Base-by-base conservation (phyloP, 345 rosid genomes). In the Rhodomyrtus tomentosa region DNA sequence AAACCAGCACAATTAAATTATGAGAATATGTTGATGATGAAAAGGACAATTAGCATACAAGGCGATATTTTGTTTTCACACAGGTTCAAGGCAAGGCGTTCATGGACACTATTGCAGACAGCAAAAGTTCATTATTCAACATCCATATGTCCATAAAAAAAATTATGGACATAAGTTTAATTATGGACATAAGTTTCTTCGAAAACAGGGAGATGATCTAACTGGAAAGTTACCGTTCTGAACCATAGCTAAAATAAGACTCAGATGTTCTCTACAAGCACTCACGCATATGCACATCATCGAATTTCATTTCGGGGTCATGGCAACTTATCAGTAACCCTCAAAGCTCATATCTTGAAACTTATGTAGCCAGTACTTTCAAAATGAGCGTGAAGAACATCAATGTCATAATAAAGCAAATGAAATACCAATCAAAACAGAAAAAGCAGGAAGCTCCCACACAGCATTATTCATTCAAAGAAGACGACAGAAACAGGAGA, bases 351-450 rank as follows among this genome's bases (percentile, higher is more conserved):
- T 18, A 45, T 36, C 24, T 7, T 9, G 76, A 0, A 36, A 68
- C 76, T 2, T 12, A 0, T 36, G 76, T 0, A 32, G 45, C 76
- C 0, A 68, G 20, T 32, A 18, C 76, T 32, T 68, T 18, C 45
- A 18, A 68, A 68, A 68, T 4, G 76, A 68, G 76, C 76, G 25
- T 6, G 0, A 36, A 68, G 7, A 68, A 68, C 76, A 68, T 68
- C 76, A 0, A 68, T 10, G 18, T 68, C 45, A 0, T 18, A 36
- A 68, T 42, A 68, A 68, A 68, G 76, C 25, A 36, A 16, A 32
- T 16, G 24, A 7, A 62, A 62, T 0, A 6, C 42, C 76, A 62
- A 62, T 16, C 42, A 16, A 62, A 1, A 7, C 76, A 32, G 42
- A 16, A 32, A 62, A 32, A 16, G 6, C 24, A 62, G 5, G 24